Percentiles rank a stretch among this genome's conserved stretches.
These are phyloP conservation scores for Adansonia digitata DNA, from an alignment of 345 rosid species.

Conservation along the genomic window DNA sequence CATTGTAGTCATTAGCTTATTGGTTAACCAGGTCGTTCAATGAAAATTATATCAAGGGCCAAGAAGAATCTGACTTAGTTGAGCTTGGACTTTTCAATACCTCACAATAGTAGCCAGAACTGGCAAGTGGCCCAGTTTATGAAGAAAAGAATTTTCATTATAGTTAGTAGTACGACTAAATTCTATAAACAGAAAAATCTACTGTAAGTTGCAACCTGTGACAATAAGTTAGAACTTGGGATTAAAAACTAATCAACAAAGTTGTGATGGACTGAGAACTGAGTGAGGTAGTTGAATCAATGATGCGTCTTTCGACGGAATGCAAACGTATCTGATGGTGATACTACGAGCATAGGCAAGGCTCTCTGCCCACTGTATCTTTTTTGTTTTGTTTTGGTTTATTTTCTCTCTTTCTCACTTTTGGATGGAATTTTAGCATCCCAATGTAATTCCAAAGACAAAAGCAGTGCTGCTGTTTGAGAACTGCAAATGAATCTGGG, in stretches of 20 bases:
- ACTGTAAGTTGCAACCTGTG: no score
- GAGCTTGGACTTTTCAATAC: neutral
- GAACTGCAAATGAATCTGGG: slow-evolving; percentile 24
- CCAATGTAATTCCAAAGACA: slow-evolving; percentile 32
- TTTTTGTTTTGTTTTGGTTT: neutral
- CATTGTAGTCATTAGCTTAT: neutral
- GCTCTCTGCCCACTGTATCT: slow-evolving; percentile 29
- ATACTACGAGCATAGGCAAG: slow-evolving; percentile 3
- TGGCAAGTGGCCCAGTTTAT: neutral
- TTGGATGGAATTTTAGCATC: slow-evolving; percentile 55
- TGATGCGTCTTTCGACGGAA: neutral
- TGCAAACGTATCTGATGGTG: slow-evolving; percentile 10
- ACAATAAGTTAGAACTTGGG: neutral
- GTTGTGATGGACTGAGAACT: neutral
- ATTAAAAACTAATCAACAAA: neutral
- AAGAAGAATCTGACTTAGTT: neutral
- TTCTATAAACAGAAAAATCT: neutral
- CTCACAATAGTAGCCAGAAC: neutral
- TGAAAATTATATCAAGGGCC: neutral
- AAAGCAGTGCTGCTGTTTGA: slow-evolving; percentile 15
- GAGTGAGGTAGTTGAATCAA: neutral
- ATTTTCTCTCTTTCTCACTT: slow-evolving; percentile 3
- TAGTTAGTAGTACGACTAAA: no score
- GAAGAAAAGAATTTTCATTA: no score
- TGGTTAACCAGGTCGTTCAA: neutral